phyloP scores from a whole-genome alignment of 129 eudicot genomes.

The Dittrichia graveolens region DNA sequence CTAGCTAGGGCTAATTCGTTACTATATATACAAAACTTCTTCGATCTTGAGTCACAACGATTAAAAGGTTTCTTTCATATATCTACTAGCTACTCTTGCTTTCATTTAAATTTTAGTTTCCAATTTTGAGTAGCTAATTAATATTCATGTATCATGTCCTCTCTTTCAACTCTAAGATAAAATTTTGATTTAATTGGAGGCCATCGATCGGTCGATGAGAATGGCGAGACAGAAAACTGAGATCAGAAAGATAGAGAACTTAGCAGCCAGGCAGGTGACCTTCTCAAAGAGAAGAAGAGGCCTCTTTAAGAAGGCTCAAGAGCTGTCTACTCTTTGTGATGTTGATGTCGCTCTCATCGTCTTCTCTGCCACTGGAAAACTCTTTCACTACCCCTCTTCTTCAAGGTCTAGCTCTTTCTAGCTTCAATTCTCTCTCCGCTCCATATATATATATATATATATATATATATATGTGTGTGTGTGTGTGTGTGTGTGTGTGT shows the following conservation, averaged over 20 bases:
- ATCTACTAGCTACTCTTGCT: background rate
- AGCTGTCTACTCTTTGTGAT: conserved; percentile 43
- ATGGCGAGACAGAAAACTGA: conserved; percentile 49
- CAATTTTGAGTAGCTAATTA: background rate
- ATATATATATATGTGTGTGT: background rate
- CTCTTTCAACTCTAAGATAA: background rate
- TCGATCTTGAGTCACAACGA: background rate
- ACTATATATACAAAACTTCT: background rate
- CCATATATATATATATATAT: no score
- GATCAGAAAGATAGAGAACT: conserved; percentile 46
- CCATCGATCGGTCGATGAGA: conserved; percentile 20
- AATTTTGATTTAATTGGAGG: conserved; percentile 3
- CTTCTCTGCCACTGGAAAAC: conserved; percentile 47
- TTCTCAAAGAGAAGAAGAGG: conserved; percentile 49
- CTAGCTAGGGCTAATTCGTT: conserved; percentile 30
- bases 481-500: background rate
- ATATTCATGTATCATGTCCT: background rate
- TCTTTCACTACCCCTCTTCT: conserved; percentile 38
- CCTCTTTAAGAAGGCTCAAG: conserved; percentile 45
- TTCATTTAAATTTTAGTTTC: background rate
- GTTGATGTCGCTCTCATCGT: conserved; percentile 46
- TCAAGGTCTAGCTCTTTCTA: conserved; percentile 37
- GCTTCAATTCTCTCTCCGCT: background rate
- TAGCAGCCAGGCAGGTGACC: conserved; percentile 46
- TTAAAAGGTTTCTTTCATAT: conserved; percentile 15